A percentile compares a stretch with the other conserved stretches of the same genome.
Evolutionary conservation across 1,284 basidiomycete species (phyloP).

Genomic region (Apiotrichum brassicae): DNA sequence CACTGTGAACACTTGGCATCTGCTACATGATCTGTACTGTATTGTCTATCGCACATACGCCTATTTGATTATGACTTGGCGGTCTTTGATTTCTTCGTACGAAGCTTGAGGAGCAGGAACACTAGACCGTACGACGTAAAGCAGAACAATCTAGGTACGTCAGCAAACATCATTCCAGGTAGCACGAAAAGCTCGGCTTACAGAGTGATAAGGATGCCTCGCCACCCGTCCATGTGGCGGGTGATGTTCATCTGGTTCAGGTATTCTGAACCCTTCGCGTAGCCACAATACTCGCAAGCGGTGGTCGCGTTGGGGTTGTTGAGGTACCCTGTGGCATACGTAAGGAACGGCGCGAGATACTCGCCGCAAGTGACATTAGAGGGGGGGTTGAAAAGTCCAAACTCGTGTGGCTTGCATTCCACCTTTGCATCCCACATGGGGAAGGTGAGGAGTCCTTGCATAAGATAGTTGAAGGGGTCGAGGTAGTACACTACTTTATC

Average conservation of each 20-base stretch:
- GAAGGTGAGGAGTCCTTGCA: conserved; percentile 28
- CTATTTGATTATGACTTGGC: neutral
- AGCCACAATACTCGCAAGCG: conserved; percentile 35
- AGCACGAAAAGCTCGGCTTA: too few relatives aligned
- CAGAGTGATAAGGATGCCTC: conserved; percentile 34
- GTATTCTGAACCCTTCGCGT: conserved; percentile 35
- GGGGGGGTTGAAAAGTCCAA: conserved; percentile 37
- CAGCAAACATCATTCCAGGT: neutral
- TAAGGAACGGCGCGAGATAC: conserved; percentile 30
- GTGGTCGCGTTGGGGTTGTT: conserved; percentile 31
- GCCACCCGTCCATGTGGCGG: conserved; percentile 29
- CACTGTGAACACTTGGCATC: too few relatives aligned
- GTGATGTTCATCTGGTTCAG: conserved; percentile 31
- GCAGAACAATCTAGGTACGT: conserved; percentile 12
- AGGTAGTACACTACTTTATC: conserved; percentile 30
- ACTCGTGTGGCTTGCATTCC: conserved; percentile 35
- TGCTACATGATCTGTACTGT: too few relatives aligned
- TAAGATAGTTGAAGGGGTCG: conserved; percentile 37
- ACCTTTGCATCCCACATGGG: conserved; percentile 31
- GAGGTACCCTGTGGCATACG: conserved; percentile 28
- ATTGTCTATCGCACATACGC: neutral
- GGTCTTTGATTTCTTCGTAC: conserved; percentile 33
- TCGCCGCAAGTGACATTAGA: conserved; percentile 34
- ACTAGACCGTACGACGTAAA: conserved; percentile 30
- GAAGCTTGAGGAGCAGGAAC: conserved; percentile 31